Evolutionary conservation across 176 grass and related monocot genomes (phyloP).

Genomic region (Luzula sylvatica): DNA sequence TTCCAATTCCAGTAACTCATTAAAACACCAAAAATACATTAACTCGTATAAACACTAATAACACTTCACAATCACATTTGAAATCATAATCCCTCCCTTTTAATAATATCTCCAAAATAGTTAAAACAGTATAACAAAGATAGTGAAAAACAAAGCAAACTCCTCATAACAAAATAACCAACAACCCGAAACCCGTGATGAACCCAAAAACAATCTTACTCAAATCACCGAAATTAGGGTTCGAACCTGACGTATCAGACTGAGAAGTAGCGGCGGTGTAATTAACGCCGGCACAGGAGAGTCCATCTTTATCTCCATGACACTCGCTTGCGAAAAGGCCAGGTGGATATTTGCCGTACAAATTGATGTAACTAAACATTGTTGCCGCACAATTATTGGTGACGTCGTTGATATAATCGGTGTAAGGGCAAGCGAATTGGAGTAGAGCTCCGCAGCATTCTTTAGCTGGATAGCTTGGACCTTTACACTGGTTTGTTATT

Average conservation of each 20-base stretch:
- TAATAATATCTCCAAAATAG: too few species aligned
- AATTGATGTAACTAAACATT: constrained; percentile 81
- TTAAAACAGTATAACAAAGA: background rate
- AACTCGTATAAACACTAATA: too few species aligned
- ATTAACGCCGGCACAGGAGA: constrained; percentile 33
- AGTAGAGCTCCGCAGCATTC: constrained; percentile 48
- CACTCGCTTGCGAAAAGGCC: constrained; percentile 65
- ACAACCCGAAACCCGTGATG: background rate
- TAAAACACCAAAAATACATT: too few species aligned
- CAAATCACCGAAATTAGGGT: background rate
- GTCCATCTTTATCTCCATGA: constrained; percentile 32
- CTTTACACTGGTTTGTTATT: constrained; percentile 62
- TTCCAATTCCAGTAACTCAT: too few species aligned
- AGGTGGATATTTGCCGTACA: constrained; percentile 63
- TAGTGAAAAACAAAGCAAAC: background rate
- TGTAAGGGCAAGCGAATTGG: constrained; percentile 53
- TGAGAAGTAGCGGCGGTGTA: constrained; percentile 25
- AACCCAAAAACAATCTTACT: background rate
- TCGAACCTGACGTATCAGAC: background rate
- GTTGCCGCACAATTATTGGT: constrained; percentile 42
- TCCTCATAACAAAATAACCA: constrained; percentile 14
- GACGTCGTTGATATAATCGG: constrained; percentile 43
- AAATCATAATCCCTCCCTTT: too few species aligned
- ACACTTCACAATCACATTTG: too few species aligned
- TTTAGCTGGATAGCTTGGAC: constrained; percentile 34